Evolutionary conservation across 192 early-diverging fungal species (phyloP).

Genomic region (Coemansia furcata): DNA sequence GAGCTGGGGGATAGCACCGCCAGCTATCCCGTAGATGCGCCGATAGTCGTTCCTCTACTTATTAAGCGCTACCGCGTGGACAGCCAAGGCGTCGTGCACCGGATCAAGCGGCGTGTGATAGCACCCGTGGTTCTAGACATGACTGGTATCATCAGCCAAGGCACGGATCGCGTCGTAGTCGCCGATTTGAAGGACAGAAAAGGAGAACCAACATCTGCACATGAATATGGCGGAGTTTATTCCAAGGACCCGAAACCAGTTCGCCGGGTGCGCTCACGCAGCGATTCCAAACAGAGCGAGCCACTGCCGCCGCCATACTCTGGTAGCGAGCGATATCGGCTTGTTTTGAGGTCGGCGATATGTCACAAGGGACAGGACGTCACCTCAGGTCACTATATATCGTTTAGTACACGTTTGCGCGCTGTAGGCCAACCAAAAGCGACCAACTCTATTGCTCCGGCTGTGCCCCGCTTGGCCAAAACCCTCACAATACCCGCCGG

Average conservation of each 20-base stretch:
- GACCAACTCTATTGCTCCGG: neutral
- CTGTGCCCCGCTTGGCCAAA: neutral
- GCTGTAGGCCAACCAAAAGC: neutral
- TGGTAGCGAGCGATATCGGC: slow-evolving; percentile 39
- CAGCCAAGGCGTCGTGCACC: slow-evolving; percentile 27
- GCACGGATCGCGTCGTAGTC: slow-evolving; percentile 7
- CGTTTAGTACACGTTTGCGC: slow-evolving; percentile 38
- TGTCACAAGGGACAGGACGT: slow-evolving; percentile 56
- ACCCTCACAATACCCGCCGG: neutral
- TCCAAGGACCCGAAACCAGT: slow-evolving; percentile 4
- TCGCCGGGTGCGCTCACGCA: neutral
- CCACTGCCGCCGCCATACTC: slow-evolving; percentile 37
- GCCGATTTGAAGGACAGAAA: neutral
- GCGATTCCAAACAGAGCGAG: neutral
- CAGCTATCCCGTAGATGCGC: slow-evolving; percentile 56
- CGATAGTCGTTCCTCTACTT: slow-evolving; percentile 65
- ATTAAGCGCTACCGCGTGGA: slow-evolving; percentile 66
- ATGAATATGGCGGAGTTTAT: slow-evolving; percentile 6
- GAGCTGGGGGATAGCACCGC: slow-evolving; percentile 58
- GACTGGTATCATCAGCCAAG: slow-evolving; percentile 21
- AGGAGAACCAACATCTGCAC: neutral
- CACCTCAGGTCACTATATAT: slow-evolving; percentile 56
- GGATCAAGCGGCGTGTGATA: slow-evolving; percentile 53
- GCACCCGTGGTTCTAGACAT: slow-evolving; percentile 50
- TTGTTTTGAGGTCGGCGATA: slow-evolving; percentile 56